These are phyloP conservation scores for Acanthamoeba sp. DNA, from an alignment of 208 protist species.

Conservation along the genomic window DNA sequence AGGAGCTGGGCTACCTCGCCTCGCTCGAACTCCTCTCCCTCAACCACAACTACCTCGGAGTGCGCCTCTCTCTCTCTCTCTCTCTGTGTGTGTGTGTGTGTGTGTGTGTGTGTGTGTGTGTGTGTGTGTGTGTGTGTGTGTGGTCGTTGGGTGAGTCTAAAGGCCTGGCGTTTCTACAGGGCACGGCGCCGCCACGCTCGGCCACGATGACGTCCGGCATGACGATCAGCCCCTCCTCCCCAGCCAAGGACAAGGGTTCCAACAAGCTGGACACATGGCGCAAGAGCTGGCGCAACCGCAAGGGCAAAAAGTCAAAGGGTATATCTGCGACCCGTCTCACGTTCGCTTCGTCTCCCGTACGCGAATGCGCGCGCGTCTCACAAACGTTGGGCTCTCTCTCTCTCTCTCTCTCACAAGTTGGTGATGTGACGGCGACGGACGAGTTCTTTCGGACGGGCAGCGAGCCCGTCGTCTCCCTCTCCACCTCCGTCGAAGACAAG, in stretches of 20 bases:
- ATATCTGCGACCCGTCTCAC: neutral
- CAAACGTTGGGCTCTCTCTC: neutral
- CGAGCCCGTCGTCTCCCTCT: neutral
- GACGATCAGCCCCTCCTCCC: neutral
- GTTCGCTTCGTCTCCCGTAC: neutral
- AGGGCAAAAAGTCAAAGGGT: slow-evolving; percentile 7
- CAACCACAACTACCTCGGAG: slow-evolving; percentile 66
- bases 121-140: too few relatives aligned
- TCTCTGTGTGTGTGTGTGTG: too few relatives aligned
- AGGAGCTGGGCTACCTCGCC: slow-evolving; percentile 54
- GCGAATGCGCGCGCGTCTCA: neutral
- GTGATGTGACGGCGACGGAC: slow-evolving; percentile 24
- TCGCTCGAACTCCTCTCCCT: slow-evolving; percentile 70
- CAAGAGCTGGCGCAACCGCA: slow-evolving; percentile 45
- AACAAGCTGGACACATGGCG: slow-evolving; percentile 47
- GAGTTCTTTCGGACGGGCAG: slow-evolving; percentile 16
- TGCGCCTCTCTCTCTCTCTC: neutral
- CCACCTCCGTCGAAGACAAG: neutral
- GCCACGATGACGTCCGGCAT: neutral
- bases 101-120: too few relatives aligned
- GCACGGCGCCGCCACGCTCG: neutral
- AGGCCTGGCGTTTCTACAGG: neutral
- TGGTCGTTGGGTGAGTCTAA: too few relatives aligned
- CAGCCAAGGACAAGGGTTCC: slow-evolving; percentile 39
- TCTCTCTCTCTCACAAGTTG: neutral